Evolutionary conservation across 176 grass and related monocot species (phyloP), one percentile per base, ranked within the genome.

Genomic region (Tuctoria greenei): DNA sequence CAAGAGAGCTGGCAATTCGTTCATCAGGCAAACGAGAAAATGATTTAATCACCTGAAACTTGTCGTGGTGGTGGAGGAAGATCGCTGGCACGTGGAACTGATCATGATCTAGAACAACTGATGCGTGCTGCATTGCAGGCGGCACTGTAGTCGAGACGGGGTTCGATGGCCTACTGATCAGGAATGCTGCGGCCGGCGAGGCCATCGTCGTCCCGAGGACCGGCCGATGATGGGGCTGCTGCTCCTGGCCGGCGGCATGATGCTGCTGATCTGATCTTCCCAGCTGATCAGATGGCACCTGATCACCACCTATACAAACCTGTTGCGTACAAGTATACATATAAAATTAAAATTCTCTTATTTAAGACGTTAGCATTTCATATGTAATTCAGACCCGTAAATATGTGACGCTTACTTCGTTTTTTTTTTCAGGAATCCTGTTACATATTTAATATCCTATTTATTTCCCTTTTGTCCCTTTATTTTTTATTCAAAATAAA

Each of bases 61-160:
- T 99, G 27, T 93, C 87, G 56, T 88, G 60, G 81, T 88, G 60
- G 79, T 92, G 91, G 16, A 92, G 87, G 43, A 99, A 79, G 77
- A 93, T 90, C 21, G 84, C 83, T 31, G 91, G 91, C 52, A 90
- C 82, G 69, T 90, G 91, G 71, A 86, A 92, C 15, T 86, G 87
- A 74, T 99, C 89, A 37, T 88, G 86, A 37, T 92, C 89, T 1
- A 95, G 84, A 52, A 87, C 89, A 25, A 90, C 78, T 11, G 91
- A 90, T 2, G 89, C 40, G 17, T 90, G 89, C 41, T 92, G 95
- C 71, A 94, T 49, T 4, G 86, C 58, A 47, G 84, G 86, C 7
- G 89, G 80, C 67, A 89, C 79, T 42, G 92, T 83, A n/a, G 85
- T 79, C 36, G 95, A 85, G 64, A 92, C 74, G 45, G 91, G 68